Evolutionary conservation across 1,284 basidiomycete species (phyloP).

Genomic region (Macrocystidia cucumis): DNA sequence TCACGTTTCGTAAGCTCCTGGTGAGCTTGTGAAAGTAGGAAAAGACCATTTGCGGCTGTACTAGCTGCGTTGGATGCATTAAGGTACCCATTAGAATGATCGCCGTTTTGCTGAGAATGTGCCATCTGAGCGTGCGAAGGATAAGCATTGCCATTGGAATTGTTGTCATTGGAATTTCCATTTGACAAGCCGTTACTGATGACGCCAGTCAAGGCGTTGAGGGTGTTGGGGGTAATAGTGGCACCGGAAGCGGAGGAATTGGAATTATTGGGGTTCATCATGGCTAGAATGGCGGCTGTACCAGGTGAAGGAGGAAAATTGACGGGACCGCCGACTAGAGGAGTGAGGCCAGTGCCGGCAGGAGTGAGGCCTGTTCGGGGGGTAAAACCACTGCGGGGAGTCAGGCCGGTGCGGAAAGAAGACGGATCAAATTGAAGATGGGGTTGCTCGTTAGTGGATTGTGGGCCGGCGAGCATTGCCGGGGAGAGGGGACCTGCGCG

Average conservation of each 20-base stretch:
- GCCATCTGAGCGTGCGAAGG: slow-evolving; percentile 9
- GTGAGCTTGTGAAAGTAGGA: slow-evolving; percentile 89
- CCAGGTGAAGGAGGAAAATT: slow-evolving; percentile 84
- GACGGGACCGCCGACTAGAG: slow-evolving; percentile 69
- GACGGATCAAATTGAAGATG: slow-evolving; percentile 68
- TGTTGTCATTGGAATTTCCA: too few relatives aligned
- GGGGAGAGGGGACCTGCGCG: slow-evolving; percentile 89
- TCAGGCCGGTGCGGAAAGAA: slow-evolving; percentile 80
- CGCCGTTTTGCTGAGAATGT: slow-evolving; percentile 11
- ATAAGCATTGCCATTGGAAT: slow-evolving; percentile 18
- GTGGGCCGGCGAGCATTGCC: slow-evolving; percentile 90
- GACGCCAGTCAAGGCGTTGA: slow-evolving; percentile 74
- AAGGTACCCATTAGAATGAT: slow-evolving; percentile 33
- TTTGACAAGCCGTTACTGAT: too few relatives aligned
- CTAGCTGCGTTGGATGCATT: slow-evolving; percentile 41
- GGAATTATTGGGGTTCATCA: slow-evolving; percentile 74
- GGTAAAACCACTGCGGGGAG: slow-evolving; percentile 83
- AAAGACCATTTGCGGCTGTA: slow-evolving; percentile 83
- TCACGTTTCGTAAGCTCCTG: slow-evolving; percentile 96
- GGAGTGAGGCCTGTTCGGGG: slow-evolving; percentile 80
- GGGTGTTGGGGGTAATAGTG: slow-evolving; percentile 89
- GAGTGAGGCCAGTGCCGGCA: slow-evolving; percentile 79
- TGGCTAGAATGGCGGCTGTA: slow-evolving; percentile 88
- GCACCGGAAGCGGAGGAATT: slow-evolving; percentile 39
- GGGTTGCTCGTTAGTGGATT: slow-evolving; percentile 29